These are phyloP conservation scores for Kodamaea sagamina DNA, from an alignment of 805 yeast species.

Conservation along the genomic window DNA sequence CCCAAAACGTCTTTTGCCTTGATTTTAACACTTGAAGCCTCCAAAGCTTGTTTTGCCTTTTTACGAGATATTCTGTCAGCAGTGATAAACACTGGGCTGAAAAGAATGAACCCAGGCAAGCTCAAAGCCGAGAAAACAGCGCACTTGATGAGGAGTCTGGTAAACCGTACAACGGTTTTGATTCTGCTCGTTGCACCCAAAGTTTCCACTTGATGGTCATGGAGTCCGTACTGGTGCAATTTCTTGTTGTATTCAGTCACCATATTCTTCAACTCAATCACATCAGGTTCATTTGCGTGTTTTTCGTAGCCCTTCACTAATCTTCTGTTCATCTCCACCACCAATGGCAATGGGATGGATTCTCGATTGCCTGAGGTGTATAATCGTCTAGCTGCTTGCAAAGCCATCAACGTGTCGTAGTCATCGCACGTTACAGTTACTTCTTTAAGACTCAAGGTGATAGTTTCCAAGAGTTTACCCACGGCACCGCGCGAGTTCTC, in stretches of 20 bases:
- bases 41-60: conserved; percentile 42
- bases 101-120: conserved; percentile 40
- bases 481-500: conserved; percentile 31
- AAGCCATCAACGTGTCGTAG: conserved; percentile 43
- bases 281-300: conserved; percentile 36
- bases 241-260: conserved; percentile 38
- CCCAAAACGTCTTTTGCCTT: conserved; percentile 45
- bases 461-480: conserved; percentile 26
- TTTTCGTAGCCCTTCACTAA: conserved; percentile 39
- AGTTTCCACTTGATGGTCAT: conserved; percentile 43
- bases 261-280: conserved; percentile 28
- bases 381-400: conserved; percentile 46
- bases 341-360: conserved; percentile 41
- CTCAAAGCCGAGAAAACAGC: conserved; percentile 33
- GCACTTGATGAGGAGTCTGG: conserved; percentile 29
- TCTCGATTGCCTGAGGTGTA: conserved; percentile 38
- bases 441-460: conserved; percentile 38
- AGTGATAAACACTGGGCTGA: conserved; percentile 42
- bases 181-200: conserved; percentile 25
- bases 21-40: conserved; percentile 40
- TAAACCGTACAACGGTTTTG: conserved; percentile 26
- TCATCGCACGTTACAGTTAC: conserved; percentile 45
- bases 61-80: conserved; percentile 33
- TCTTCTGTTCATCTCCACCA: conserved; percentile 44
- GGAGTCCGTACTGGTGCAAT: conserved; percentile 35